Evolutionary conservation across 1,284 basidiomycete species (phyloP), one percentile per base, ranked within the genome.

Genomic region (Singerocomus inundabilis): DNA sequence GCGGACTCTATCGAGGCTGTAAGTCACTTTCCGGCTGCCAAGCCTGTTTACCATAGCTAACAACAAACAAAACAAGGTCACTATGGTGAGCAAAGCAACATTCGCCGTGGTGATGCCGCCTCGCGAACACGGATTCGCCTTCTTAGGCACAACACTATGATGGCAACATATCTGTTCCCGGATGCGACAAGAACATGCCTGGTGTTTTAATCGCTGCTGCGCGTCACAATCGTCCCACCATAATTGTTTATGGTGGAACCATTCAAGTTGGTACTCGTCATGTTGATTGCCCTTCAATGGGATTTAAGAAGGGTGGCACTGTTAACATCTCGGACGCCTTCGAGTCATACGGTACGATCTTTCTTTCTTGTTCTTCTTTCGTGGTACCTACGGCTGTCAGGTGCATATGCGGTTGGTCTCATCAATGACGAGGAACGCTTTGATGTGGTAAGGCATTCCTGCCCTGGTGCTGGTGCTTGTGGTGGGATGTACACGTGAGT

Each of bases 151-250:
- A 91, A 76, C 83, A 91, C 66, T 89, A 93, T 61, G 91, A 93
- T 56, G 91, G 79, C n/a, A 91, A 91, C 60, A 90, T 93, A 53
- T 81, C 86, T 4, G 77, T 89, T 52, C 89, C 85, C 26, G 88
- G 86, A 56, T 94, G 91, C 59, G 92, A 96, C 72, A 96, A 95
- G 73, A 94, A 94, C 66, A 94, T 93, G 91, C 93, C 93, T 13
- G 93, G 91, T 21, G 88, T 86, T 57, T 75, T 94, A 53, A 93
- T 94, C 63, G 92, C 92, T 9, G 88, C 88, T 2, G 85, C 74
- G 26, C 82, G 90, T 46, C 87, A 91, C 71, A 93, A 93, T 63
- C 78, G 91, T 5, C 91, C 91, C 1, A 91, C 90, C 1, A 81
- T 94, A 59, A 83, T 93, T 51, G 79, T 93, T 6, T 93, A 93